Evolutionary conservation across 1,284 basidiomycete genomes (phyloP).

Genomic region (Vanrija sp.): DNA sequence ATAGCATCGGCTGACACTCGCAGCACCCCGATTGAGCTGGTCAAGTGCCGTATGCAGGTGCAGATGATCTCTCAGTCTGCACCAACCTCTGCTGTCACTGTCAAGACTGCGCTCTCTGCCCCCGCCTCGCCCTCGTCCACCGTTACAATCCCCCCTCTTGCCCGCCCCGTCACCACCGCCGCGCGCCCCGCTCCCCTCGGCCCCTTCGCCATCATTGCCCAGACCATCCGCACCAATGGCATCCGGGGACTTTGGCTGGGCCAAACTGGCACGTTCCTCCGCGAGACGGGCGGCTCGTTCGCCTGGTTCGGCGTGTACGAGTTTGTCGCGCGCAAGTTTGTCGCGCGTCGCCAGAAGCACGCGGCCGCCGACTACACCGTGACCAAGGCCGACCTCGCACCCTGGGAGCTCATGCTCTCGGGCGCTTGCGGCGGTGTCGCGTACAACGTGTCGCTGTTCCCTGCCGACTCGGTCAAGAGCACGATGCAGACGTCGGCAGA

Average conservation of each 20-base stretch:
- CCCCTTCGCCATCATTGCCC: constrained; percentile 64
- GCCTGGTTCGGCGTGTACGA: constrained; percentile 89
- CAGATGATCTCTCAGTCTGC: constrained; percentile 63
- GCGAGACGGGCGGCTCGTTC: constrained; percentile 79
- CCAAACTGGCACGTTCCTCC: constrained; percentile 76
- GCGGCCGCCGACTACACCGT: constrained; percentile 18
- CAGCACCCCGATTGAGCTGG: constrained; percentile 82
- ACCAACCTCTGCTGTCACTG: not conserved
- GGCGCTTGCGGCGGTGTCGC: constrained; percentile 82
- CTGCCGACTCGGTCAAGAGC: constrained; percentile 91
- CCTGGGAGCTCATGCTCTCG: constrained; percentile 76
- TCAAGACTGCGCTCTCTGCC: constrained; percentile 17
- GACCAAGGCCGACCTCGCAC: constrained; percentile 58
- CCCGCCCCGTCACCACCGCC: too few relatives aligned
- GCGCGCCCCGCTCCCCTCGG: constrained; percentile 54
- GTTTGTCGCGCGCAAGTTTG: constrained; percentile 59
- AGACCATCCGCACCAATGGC: constrained; percentile 64
- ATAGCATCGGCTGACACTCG: constrained; percentile 1
- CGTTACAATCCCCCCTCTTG: constrained; percentile 14
- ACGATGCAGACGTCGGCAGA: constrained; percentile 93
- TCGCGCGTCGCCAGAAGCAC: constrained; percentile 48
- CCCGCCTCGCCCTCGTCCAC: constrained; percentile 27
- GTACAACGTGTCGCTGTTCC: constrained; percentile 79
- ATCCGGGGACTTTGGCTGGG: constrained; percentile 79
- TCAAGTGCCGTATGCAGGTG: constrained; percentile 95